phyloP scores from a whole-genome alignment of 495 filamentous ascomycete genomes.

The Lophiostoma macrostomum region DNA sequence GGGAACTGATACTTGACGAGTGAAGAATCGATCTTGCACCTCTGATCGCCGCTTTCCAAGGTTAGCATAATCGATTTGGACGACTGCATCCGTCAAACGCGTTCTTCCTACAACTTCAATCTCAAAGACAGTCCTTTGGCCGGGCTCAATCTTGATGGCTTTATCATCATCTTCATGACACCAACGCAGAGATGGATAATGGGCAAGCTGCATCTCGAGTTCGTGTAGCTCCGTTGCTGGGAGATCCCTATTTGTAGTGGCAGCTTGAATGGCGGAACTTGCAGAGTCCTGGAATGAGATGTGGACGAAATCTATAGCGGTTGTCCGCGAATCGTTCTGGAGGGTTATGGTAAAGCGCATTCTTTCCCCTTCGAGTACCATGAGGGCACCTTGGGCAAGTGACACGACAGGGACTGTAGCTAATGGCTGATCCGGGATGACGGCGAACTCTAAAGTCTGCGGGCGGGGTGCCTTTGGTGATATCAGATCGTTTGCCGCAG shows the following conservation, averaged over 20 bases:
- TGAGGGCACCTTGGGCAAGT: slow-evolving; percentile 79
- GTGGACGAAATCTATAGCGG: slow-evolving; percentile 75
- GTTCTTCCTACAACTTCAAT: slow-evolving; percentile 83
- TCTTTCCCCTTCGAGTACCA: slow-evolving; percentile 85
- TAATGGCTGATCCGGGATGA: slow-evolving; percentile 74
- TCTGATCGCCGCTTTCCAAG: slow-evolving; percentile 62
- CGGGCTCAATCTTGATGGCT: slow-evolving; percentile 57
- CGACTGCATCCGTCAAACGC: slow-evolving; percentile 72
- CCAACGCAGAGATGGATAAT: slow-evolving; percentile 70
- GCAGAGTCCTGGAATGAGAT: slow-evolving; percentile 91
- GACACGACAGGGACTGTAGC: slow-evolving; percentile 71
- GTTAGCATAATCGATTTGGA: slow-evolving; percentile 79
- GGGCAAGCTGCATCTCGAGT: slow-evolving; percentile 70
- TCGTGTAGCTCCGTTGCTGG: slow-evolving; percentile 78
- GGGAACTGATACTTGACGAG: slow-evolving; percentile 75
- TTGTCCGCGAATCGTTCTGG: slow-evolving; percentile 67
- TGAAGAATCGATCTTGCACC: slow-evolving; percentile 73
- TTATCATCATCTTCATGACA: slow-evolving; percentile 49
- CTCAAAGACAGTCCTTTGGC: slow-evolving; percentile 68
- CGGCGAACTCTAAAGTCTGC: slow-evolving; percentile 59
- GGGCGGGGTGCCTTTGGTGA: slow-evolving; percentile 29
- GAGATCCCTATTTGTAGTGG: slow-evolving; percentile 70
- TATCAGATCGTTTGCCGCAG: slow-evolving; percentile 39
- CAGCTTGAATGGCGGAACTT: slow-evolving; percentile 68
- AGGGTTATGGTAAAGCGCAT: slow-evolving; percentile 75